Evolutionary conservation across 2,329 filamentous ascomycete species (phyloP).

Genomic region (Neophaeococcomyces aloes): DNA sequence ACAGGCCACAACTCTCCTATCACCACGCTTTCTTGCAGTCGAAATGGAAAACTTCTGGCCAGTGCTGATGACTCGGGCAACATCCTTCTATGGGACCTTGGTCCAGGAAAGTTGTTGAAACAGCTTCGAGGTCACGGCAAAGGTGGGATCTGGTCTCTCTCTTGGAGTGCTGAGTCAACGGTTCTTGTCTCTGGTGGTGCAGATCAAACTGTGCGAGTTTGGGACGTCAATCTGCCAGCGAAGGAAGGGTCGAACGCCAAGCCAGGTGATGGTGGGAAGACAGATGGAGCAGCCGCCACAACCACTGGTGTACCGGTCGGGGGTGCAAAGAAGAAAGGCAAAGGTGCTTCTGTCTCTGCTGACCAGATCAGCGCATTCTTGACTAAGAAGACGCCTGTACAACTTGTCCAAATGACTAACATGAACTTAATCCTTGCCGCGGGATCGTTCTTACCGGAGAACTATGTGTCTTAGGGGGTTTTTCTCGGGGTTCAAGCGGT

Average conservation of each 20-base stretch:
- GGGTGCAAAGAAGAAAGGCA: conserved; percentile 58
- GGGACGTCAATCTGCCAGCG: conserved; percentile 72
- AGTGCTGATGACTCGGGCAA: conserved; percentile 80
- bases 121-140: conserved; percentile 88
- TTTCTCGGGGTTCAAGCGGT: too few species aligned
- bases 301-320: conserved; percentile 26
- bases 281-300: conserved; percentile 29
- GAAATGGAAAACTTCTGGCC: conserved; percentile 81
- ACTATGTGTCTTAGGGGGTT: conserved; percentile 3
- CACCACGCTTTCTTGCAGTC: conserved; percentile 72
- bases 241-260: conserved; percentile 48
- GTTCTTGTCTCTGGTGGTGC: conserved; percentile 83
- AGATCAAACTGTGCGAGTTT: conserved; percentile 84
- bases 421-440: conserved; percentile 91
- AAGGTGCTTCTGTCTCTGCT: conserved; percentile 79
- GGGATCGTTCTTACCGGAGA: conserved; percentile 52
- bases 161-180: conserved; percentile 85
- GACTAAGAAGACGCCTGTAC: conserved; percentile 91
- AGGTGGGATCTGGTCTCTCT: conserved; percentile 84
- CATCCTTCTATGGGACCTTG: conserved; percentile 89
- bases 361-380: conserved; percentile 93
- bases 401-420: conserved; percentile 83
- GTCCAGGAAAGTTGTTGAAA: conserved; percentile 77
- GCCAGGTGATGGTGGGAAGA: conserved; percentile 8
- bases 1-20: conserved; percentile 84